phyloP scores from a whole-genome alignment of 2,329 filamentous ascomycete species.

The Dichotomopilus funicola region DNA sequence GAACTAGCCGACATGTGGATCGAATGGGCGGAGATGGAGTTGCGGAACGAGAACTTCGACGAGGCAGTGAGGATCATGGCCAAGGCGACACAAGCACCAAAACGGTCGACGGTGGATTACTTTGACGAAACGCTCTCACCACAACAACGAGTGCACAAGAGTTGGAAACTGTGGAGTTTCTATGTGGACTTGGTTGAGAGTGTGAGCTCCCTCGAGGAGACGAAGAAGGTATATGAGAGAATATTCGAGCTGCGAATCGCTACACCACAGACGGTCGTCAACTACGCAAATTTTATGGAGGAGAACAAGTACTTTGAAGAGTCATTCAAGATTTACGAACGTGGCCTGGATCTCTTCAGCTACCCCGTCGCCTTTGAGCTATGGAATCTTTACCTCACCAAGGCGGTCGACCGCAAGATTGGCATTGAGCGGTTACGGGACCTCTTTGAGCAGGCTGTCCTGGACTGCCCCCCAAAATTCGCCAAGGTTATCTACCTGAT shows the following conservation, averaged over 20 bases:
- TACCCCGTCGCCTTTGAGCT: constrained; percentile 97
- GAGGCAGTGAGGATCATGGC: constrained; percentile 93
- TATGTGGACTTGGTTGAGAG: constrained; percentile 97
- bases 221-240: constrained; percentile 87
- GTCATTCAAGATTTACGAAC: constrained; percentile 95
- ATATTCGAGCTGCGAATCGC: constrained; percentile 98
- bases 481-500: constrained; percentile 94
- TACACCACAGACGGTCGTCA: constrained; percentile 96
- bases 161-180: constrained; percentile 99
- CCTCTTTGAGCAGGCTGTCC: constrained; percentile 93
- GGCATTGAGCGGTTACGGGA: constrained; percentile 90
- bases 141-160: constrained; percentile 96
- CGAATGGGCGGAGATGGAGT: constrained; percentile 97
- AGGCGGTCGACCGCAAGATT: constrained; percentile 93
- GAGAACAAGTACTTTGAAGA: constrained; percentile 95
- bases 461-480: constrained; percentile 90
- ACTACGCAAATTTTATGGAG: constrained; percentile 92
- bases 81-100: constrained; percentile 94
- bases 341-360: constrained; percentile 94
- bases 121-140: constrained; percentile 92
- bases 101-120: constrained; percentile 96
- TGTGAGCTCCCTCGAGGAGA: constrained; percentile 84
- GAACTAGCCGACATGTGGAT: constrained; percentile 98
- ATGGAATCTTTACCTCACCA: constrained; percentile 97
- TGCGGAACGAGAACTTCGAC: constrained; percentile 93